These are phyloP conservation scores for Tricholoma terreum DNA, from an alignment of 768 basidiomycete genomes.

Conservation along the genomic window DNA sequence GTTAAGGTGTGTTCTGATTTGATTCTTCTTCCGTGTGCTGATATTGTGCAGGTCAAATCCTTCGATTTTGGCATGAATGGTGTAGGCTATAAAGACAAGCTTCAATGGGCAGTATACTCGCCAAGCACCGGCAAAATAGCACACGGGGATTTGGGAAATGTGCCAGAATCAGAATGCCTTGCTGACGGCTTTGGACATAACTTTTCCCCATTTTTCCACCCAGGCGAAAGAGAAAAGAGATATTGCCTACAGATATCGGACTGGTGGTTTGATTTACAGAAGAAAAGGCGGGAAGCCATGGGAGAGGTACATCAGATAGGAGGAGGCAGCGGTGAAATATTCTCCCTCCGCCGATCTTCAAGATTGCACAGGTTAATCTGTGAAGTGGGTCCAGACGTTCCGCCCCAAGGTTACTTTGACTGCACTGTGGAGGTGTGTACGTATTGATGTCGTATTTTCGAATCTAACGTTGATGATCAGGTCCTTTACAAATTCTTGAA, in stretches of 20 bases:
- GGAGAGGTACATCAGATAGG: conserved; percentile 20
- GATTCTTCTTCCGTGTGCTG: background rate
- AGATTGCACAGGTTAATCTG: conserved; percentile 46
- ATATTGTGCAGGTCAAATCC: conserved; percentile 26
- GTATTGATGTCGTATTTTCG: background rate
- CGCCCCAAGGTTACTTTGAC: conserved; percentile 53
- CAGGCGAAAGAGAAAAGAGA: conserved; percentile 34
- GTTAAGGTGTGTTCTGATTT: conserved; percentile 41
- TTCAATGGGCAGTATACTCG: conserved; percentile 57
- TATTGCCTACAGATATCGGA: conserved; percentile 44
- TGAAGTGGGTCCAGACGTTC: conserved; percentile 44
- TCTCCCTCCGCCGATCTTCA: conserved; percentile 4
- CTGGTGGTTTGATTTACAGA: conserved; percentile 47
- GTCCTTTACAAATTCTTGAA: conserved; percentile 44
- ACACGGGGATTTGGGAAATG: conserved; percentile 34
- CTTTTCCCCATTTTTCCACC: conserved; percentile 45
- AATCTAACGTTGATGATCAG: conserved; percentile 27
- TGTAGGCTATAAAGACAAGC: conserved; percentile 42
- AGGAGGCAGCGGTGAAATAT: conserved; percentile 6
- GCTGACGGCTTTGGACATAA: conserved; percentile 35
- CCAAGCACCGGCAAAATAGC: conserved; percentile 33
- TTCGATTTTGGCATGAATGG: conserved; percentile 32
- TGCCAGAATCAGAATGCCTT: conserved; percentile 34
- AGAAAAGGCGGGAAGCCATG: conserved; percentile 13
- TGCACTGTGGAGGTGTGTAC: conserved; percentile 56